Evolutionary conservation across 2,329 filamentous ascomycete genomes (phyloP).

Genomic region (Colletotrichum horii): DNA sequence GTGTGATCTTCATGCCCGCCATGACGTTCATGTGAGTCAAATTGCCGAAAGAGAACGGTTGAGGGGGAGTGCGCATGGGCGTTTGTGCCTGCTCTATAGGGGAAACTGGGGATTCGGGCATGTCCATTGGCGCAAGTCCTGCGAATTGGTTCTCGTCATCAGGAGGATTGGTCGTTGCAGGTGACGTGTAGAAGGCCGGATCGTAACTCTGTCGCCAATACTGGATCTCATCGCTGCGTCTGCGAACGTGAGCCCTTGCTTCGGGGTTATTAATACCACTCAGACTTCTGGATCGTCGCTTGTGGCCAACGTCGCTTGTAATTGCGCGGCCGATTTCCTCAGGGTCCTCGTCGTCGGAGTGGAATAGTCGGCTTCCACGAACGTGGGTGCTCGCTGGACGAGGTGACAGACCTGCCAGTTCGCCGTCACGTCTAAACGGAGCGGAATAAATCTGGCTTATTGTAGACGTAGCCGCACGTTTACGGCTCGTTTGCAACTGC

Average conservation of each 20-base stretch:
- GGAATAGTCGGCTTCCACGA: slow-evolving; percentile 44
- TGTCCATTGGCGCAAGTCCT: slow-evolving; percentile 32
- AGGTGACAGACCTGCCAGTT: slow-evolving; percentile 61
- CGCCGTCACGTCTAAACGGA: slow-evolving; percentile 43
- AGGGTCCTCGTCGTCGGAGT: slow-evolving; percentile 46
- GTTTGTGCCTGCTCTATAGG: slow-evolving; percentile 31
- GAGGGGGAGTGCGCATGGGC: slow-evolving; percentile 41
- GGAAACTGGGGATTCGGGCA: slow-evolving; percentile 32
- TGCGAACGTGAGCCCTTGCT: slow-evolving; percentile 35
- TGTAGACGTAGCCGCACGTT: slow-evolving; percentile 44
- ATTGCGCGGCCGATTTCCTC: slow-evolving; percentile 68
- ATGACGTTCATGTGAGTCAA: slow-evolving; percentile 50
- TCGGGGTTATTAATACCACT: slow-evolving; percentile 35
- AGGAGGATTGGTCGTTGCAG: slow-evolving; percentile 52
- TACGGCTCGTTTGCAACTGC: slow-evolving; percentile 38
- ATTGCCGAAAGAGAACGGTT: slow-evolving; percentile 61
- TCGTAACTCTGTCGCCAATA: slow-evolving; percentile 69
- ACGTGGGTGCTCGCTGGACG: slow-evolving; percentile 66
- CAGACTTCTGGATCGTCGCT: slow-evolving; percentile 64
- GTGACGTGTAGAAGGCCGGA: slow-evolving; percentile 49
- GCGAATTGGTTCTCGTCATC: slow-evolving; percentile 39
- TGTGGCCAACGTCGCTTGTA: slow-evolving; percentile 57
- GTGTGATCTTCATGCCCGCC: slow-evolving; percentile 62
- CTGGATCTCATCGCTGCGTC: slow-evolving; percentile 67
- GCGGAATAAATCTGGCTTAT: slow-evolving; percentile 42